Base-by-base conservation (phyloP, 768 basidiomycete genomes). In the Leucogyrophana mollusca region DNA sequence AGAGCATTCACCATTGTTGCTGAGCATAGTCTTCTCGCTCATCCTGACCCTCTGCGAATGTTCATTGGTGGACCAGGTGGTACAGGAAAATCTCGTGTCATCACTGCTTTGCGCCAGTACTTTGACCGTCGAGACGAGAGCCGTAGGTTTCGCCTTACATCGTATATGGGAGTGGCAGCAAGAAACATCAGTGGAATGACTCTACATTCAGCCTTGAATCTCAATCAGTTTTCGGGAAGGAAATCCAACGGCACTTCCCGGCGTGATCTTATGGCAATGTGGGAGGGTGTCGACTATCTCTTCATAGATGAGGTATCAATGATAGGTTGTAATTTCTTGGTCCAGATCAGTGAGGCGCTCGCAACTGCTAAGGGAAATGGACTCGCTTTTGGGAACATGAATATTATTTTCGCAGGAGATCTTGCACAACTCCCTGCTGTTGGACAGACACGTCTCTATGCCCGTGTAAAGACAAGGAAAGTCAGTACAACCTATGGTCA, bases 261-360 rank as follows among this genome's bases (percentile, higher is more conserved):
- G n/a, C n/a, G n/a, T n/a, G n/a, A 38, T n/a, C n/a, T n/a, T n/a
- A n/a, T 27, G 1, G 34, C 9, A 3, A 46, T 18, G 30, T 25
- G 44, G n/a, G 16, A 51, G n/a, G 57, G 64, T 17, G 64, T 73
- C 9, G 58, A 72, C 0, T 71, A 71, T 52, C 53, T 74, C 3
- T 72, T 76, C 35, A 47, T 74, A 11, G 70, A 75, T 58, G 72
- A 76, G 42, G 56, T 75, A 0, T 74, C 72, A 0, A 76, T 76
- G 73, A 32, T 74, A 2, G 52, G 70, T 18, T 9, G 68, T 16
- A 20, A 46, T 0, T 35, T 72, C 1, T 13, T 74, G 9, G 38
- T 20, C 3, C 22, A 64, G 2, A 65, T 78, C 8, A 65, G 60
- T 43, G 45, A 66, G n/a, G 67, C 68, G 0, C 44, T 77, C 0